Base-by-base conservation (phyloP, 768 basidiomycete species). In the Tulasnella sp. region DNA sequence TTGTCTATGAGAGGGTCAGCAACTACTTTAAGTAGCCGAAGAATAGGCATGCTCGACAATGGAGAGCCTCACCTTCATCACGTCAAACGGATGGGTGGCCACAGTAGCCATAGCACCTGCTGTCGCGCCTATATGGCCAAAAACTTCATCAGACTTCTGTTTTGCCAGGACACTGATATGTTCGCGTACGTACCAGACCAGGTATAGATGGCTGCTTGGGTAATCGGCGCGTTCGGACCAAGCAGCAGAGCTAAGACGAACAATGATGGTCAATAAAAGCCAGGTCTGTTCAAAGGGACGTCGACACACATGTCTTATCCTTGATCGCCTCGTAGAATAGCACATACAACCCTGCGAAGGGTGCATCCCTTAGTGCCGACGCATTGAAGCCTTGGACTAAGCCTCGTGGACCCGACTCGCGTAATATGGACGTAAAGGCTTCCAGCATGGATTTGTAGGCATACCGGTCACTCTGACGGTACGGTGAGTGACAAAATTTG, bases 311-410 rank as follows among this genome's bases (percentile, higher is more conserved):
- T 3, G 81, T 74, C 66, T 88, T 79, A 51, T 77, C 76, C 70
- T 97, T 97, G 63, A 89, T 80, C 47, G 81, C 80, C 71, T 97
- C 93, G 67, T 97, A 97, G 61, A 85, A 81, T 2, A 91, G 80
- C 34, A 95, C 76, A 66, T 93, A 97, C 4, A 96, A 71, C 2
- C 93, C 94, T 1, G 94, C 91, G 66, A 94, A 92, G 0, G 94
- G 94, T 11, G 92, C 94, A 70, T 97, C 94, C 49, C 94, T 80
- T n/a, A 93, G 75, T 1, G 92, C 87, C 1, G 91, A 90, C 0
- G 92, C 88, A 23, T 86, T 66, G 67, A 92, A 85, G 0, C 94
- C 94, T 49, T 88, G 85, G 67, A 93, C 81, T 27, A 94, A 74
- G 64, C 90, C 91, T 23, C 82, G 79, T 3, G 88, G 82, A 2